These are phyloP conservation scores for Cucurbita ficifolia DNA, from an alignment of 306 rosid species.

Conservation along the genomic window DNA sequence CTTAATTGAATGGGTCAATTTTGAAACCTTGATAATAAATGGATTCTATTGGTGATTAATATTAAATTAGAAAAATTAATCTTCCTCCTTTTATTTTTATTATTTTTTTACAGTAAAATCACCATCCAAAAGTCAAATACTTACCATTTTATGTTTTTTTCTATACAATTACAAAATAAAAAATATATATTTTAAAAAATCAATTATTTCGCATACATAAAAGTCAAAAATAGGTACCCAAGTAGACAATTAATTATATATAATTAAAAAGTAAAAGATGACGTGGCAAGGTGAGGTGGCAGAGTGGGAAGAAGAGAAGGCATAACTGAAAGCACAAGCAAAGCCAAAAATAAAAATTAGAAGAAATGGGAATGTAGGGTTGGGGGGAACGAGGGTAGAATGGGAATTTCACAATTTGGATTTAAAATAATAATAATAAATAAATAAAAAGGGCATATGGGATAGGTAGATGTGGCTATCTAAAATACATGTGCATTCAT, in stretches of 20 bases:
- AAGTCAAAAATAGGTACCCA: background rate
- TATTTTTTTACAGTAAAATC: background rate
- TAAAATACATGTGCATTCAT: constrained; percentile 12
- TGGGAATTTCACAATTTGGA: background rate
- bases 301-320: background rate
- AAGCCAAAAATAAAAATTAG: background rate
- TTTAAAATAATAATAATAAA: background rate
- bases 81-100: background rate
- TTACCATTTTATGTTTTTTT: background rate
- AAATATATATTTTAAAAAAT: background rate
- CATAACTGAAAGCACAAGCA: background rate
- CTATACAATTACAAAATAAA: background rate
- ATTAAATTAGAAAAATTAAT: background rate
- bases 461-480: background rate
- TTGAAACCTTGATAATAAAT: background rate
- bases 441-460: background rate
- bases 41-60: background rate
- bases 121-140: background rate
- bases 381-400: background rate
- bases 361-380: background rate
- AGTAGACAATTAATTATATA: background rate
- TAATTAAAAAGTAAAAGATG: background rate
- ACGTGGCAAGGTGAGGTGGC: constrained; percentile 5
- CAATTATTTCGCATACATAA: background rate
- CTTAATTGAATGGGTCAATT: background rate